Evolutionary conservation across 139 green algal species (phyloP), one percentile per base, ranked within the genome.

Genomic region (Micromonas commoda): DNA sequence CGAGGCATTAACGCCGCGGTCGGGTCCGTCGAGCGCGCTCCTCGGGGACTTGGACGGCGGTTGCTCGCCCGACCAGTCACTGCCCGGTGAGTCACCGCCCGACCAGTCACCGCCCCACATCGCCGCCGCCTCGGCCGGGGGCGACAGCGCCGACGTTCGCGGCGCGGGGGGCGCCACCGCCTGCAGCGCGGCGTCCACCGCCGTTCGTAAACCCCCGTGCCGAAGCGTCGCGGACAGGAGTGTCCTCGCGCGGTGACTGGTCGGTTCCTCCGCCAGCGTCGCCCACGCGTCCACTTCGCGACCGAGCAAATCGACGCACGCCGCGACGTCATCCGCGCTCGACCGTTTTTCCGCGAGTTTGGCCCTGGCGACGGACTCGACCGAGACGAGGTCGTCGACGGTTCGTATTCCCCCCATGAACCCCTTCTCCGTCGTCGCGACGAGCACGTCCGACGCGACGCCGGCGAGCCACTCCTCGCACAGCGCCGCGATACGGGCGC

Each of bases 361-460:
- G 23, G n/a, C 23, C 29, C n/a, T 71, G 28, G 26, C 64, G 32
- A 16, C 26, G 23, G 24, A 45, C 24, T 71, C 64, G 28, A 71
- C 13, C 28, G 64, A 4, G 3, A 3, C 28, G 64, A 71, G 64
- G 23, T 71, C 64, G n/a, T 38, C 29, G 64, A 32, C 23, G 64
- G 23, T 71, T 3, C 26, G 33, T 4, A 71, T 38, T 38, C 3
- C 26, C 4, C 26, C 26, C 13, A 71, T n/a, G 9, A 57, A 16
- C 45, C 45, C 60, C 16, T 19, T 69, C 9, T 19, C 16, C 63
- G 9, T 19, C 63, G 16, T 19, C 63, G 63, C 63, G 26, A 72
- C 2, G 2, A 78, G 63, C 32, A 88, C 77, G 0, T 24, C 9
- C 70, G 71, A 78, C 61, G 29, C 28, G 26, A 75, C 63, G 26